Evolutionary conservation across 1,284 basidiomycete genomes (phyloP).

Genomic region (Irpex lacteus): DNA sequence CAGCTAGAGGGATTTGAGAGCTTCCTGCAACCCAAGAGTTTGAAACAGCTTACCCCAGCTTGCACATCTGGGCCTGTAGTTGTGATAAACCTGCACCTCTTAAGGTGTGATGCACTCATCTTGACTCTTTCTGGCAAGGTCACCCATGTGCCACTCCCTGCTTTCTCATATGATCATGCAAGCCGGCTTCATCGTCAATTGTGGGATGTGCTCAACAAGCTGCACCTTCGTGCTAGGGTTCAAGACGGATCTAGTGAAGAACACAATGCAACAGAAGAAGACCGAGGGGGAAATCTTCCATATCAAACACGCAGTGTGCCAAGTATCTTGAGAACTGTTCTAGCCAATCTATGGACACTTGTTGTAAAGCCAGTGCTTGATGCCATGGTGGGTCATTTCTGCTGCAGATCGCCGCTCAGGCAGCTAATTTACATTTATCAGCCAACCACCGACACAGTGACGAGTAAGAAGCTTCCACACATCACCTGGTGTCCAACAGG

Average conservation of each 20-base stretch:
- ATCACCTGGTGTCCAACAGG: neutral
- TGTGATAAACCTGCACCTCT: neutral
- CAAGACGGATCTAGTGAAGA: no score
- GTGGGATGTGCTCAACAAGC: neutral
- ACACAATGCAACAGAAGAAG: no score
- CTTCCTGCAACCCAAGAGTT: no score
- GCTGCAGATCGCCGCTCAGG: no score
- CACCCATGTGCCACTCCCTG: neutral
- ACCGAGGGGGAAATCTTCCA: no score
- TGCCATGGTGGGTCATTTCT: neutral
- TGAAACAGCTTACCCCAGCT: neutral
- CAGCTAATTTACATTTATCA: no score
- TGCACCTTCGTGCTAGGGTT: no score
- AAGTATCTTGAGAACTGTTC: neutral
- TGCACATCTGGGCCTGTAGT: neutral
- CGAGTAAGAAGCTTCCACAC: no score
- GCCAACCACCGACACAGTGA: no score
- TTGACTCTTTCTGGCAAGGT: no score
- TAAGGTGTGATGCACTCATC: neutral
- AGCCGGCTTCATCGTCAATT: neutral
- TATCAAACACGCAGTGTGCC: no score
- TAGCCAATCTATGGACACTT: neutral
- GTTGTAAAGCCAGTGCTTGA: neutral
- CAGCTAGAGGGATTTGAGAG: no score
- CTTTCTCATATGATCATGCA: neutral